Evolutionary conservation across 2,329 filamentous ascomycete species (phyloP).

Genomic region (Mariannaea elegans): DNA sequence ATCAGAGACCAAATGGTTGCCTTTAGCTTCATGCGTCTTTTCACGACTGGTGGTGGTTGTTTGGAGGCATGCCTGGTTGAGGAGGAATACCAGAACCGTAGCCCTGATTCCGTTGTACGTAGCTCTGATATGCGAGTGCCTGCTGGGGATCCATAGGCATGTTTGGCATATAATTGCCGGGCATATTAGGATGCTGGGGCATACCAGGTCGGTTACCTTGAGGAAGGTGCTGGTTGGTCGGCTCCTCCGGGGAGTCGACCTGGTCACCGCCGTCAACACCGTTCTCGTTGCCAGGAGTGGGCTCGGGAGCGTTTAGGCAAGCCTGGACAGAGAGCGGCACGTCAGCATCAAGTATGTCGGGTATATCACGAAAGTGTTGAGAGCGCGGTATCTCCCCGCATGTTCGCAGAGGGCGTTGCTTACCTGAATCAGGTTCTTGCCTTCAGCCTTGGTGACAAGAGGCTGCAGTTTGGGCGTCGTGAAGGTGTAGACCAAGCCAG

Average conservation of each 20-base stretch:
- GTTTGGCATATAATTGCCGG: constrained; percentile 67
- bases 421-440: constrained; percentile 99
- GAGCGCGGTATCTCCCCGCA: neutral
- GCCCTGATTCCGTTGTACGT: constrained; percentile 75
- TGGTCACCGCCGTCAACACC: constrained; percentile 79
- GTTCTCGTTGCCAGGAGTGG: constrained; percentile 81
- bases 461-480: constrained; percentile 98
- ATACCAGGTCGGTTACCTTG: constrained; percentile 68
- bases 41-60: constrained; percentile 82
- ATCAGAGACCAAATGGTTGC: constrained; percentile 55
- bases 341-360: neutral
- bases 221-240: constrained; percentile 78
- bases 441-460: constrained; percentile 96
- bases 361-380: neutral
- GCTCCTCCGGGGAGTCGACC: constrained; percentile 92
- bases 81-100: constrained; percentile 82
- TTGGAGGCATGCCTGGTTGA: constrained; percentile 81
- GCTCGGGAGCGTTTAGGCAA: constrained; percentile 95
- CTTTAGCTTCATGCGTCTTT: constrained; percentile 32
- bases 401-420: constrained; percentile 40
- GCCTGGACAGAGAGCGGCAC: constrained; percentile 66
- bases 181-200: constrained; percentile 70
- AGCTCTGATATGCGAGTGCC: constrained; percentile 84
- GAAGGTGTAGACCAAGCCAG: constrained; percentile 96
- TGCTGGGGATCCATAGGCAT: constrained; percentile 80